Conservation (phyloP, 345 rosid genomes). For the Trapa bicornis region DNA sequence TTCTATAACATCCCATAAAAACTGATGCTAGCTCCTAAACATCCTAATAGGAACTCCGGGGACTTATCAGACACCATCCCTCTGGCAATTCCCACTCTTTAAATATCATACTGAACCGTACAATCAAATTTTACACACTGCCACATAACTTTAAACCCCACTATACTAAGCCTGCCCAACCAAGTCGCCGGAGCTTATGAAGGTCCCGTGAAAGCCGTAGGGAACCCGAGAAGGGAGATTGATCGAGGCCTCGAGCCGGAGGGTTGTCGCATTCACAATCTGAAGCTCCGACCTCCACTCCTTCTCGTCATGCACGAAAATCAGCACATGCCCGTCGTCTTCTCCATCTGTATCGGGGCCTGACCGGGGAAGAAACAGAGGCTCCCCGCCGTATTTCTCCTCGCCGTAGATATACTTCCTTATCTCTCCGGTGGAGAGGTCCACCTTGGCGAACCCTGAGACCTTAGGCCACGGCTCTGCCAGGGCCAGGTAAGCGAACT, state of each 20-base stretch:
- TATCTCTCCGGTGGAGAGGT: background rate
- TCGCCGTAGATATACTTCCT: background rate
- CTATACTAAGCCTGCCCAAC: too few species aligned
- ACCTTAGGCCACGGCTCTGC: slow-evolving; percentile 2
- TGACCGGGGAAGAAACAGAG: background rate
- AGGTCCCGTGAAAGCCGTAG: slow-evolving; percentile 1
- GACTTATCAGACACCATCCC: too few species aligned
- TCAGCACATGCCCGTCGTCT: background rate
- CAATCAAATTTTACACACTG: too few species aligned
- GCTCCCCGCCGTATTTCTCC: background rate
- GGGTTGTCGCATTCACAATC: background rate
- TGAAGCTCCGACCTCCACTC: slow-evolving; percentile 3
- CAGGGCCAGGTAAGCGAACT: slow-evolving; percentile 3
- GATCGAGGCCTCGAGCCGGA: background rate
- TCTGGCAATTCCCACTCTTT: too few species aligned
- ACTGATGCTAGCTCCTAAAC: too few species aligned
- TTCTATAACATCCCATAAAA: too few species aligned
- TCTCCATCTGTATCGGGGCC: background rate
- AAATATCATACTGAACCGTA: too few species aligned
- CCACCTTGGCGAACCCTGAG: slow-evolving; percentile 1
- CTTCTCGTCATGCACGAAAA: slow-evolving; percentile 1
- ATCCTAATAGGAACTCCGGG: too few species aligned
- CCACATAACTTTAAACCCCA: too few species aligned
- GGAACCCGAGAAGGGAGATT: slow-evolving; percentile 4
- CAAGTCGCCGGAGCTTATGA: background rate